Conservation (phyloP, 192 early-diverging fungal species). For the Backusella circina region DNA sequence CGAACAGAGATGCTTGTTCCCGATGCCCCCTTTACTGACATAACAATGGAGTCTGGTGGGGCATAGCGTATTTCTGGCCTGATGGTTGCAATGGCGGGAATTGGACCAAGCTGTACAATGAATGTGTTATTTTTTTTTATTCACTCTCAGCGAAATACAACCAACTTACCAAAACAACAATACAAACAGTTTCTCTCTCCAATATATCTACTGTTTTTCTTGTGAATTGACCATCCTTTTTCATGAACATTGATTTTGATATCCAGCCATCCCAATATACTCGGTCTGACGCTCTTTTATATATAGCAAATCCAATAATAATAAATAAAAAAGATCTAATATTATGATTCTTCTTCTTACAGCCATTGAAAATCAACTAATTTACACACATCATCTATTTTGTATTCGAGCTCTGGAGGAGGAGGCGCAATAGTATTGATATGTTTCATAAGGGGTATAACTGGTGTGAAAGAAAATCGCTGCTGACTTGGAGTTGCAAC, state of each 20-base stretch:
- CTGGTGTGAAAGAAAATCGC: neutral
- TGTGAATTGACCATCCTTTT: neutral
- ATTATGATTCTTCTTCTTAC: neutral
- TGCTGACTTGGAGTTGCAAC: neutral
- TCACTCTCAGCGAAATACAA: neutral
- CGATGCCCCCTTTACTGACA: constrained; percentile 3
- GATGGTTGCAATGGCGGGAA: constrained; percentile 8
- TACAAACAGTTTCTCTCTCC: neutral
- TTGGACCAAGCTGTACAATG: constrained; percentile 10
- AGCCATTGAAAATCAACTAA: neutral
- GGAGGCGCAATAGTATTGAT: neutral
- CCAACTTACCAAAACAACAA: neutral
- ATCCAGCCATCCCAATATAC: neutral
- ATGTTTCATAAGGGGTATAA: neutral
- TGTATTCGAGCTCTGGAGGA: neutral
- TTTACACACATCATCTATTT: neutral
- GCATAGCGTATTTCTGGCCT: neutral
- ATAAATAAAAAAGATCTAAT: neutral
- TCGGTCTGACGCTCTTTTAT: neutral
- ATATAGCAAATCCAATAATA: neutral
- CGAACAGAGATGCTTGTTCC: neutral
- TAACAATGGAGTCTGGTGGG: constrained; percentile 17
- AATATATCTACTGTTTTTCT: neutral
- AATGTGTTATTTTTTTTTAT: neutral
- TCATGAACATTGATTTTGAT: constrained; percentile 8